Evolutionary conservation across 331 rosid species (phyloP).

Genomic region (Acacia pycnantha): DNA sequence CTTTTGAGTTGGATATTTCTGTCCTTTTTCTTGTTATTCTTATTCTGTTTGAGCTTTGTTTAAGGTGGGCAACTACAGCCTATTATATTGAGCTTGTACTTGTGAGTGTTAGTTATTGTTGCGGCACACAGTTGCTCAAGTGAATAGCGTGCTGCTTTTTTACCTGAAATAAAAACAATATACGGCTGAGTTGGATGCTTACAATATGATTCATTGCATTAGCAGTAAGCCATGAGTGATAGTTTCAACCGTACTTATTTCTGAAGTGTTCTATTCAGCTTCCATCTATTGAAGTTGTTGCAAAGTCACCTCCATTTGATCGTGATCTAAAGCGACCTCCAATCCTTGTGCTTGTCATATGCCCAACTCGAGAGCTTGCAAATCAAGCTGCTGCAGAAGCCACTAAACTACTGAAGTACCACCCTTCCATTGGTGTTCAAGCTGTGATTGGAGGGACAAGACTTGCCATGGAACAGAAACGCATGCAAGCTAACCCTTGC

Average conservation of each 20-base stretch:
- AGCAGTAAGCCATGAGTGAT: slow-evolving; percentile 9
- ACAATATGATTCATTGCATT: neutral
- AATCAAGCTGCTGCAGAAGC: slow-evolving; percentile 93
- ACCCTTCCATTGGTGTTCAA: slow-evolving; percentile 86
- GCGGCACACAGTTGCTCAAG: neutral
- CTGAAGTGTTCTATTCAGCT: slow-evolving; percentile 59
- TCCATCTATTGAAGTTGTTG: slow-evolving; percentile 90
- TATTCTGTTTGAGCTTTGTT: neutral
- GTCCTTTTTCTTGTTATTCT: neutral
- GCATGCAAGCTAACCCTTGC: slow-evolving; percentile 90
- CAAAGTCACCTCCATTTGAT: slow-evolving; percentile 57
- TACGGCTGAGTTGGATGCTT: slow-evolving; percentile 15
- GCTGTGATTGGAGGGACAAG: slow-evolving; percentile 97
- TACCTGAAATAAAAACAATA: too few species aligned
- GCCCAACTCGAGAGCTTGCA: slow-evolving; percentile 99
- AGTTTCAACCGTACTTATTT: slow-evolving; percentile 32
- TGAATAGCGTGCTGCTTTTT: neutral
- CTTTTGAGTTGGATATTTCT: neutral
- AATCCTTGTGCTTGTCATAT: slow-evolving; percentile 81
- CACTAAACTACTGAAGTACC: slow-evolving; percentile 72
- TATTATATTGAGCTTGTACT: neutral
- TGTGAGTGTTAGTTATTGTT: neutral
- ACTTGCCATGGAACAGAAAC: slow-evolving; percentile 83
- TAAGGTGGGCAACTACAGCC: neutral
- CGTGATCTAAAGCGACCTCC: slow-evolving; percentile 79